These are phyloP conservation scores for Dentipellis sp. DNA, from an alignment of 768 basidiomycete species.

Conservation along the genomic window DNA sequence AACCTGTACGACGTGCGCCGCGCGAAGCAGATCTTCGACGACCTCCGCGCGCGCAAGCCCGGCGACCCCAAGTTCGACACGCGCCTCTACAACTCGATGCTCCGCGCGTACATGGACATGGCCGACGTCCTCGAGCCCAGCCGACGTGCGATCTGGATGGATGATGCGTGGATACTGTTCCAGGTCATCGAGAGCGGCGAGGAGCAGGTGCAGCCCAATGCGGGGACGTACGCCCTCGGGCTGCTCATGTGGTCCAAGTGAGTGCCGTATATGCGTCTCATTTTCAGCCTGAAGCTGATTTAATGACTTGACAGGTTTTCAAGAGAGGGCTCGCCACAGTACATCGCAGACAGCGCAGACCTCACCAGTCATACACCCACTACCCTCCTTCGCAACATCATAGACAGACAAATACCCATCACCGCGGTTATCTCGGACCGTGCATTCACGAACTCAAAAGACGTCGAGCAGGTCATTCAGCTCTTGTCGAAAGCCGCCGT, in stretches of 20 bases:
- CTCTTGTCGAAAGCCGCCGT: constrained; percentile 53
- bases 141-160: constrained; percentile 46
- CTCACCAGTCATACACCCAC: constrained; percentile 15
- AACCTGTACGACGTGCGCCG: constrained; percentile 68
- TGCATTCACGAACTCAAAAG: constrained; percentile 41
- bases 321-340: constrained; percentile 18
- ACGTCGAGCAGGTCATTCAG: constrained; percentile 46
- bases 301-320: constrained; percentile 28
- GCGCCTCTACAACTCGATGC: constrained; percentile 53
- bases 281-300: background rate
- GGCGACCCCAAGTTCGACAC: constrained; percentile 38
- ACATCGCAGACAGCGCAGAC: background rate
- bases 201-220: constrained; percentile 41
- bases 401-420: constrained; percentile 40
- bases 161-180: constrained; percentile 54
- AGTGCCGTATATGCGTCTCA: constrained; percentile 9
- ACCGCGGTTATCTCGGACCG: constrained; percentile 49
- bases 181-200: constrained; percentile 39
- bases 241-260: constrained; percentile 49
- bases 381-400: constrained; percentile 23
- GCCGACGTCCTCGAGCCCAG: constrained; percentile 36
- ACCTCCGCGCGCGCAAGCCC: constrained; percentile 35
- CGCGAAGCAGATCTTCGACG: constrained; percentile 64
- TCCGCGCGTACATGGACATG: constrained; percentile 57
- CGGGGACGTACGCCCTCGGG: constrained; percentile 62